Evolutionary conservation across 2,329 filamentous ascomycete species (phyloP).

Genomic region (Alternaria solani): DNA sequence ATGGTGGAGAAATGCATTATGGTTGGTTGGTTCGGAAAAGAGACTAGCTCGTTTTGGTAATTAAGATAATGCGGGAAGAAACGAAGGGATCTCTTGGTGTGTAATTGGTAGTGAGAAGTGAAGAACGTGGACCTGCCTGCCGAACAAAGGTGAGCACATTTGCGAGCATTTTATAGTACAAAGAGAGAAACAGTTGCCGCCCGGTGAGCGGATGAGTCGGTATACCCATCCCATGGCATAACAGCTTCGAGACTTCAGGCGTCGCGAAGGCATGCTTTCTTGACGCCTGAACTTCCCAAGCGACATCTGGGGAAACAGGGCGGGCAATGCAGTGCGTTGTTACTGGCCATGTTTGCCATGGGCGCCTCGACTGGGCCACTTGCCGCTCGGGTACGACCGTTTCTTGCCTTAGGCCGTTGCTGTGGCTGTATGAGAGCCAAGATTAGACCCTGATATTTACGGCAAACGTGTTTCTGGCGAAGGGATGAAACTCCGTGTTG

Average conservation of each 20-base stretch:
- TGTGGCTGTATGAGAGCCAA: conserved; percentile 43
- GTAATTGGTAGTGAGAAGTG: conserved; percentile 43
- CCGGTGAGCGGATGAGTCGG: conserved; percentile 30
- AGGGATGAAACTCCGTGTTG: conserved; percentile 45
- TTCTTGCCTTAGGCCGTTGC: conserved; percentile 30
- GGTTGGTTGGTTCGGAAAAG: conserved; percentile 37
- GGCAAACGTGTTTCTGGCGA: conserved; percentile 38
- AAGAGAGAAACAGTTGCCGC: conserved; percentile 37
- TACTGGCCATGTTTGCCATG: conserved; percentile 36
- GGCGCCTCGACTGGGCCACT: conserved; percentile 42
- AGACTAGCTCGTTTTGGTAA: conserved; percentile 46
- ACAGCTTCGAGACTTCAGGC: conserved; percentile 45
- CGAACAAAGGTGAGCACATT: conserved; percentile 40
- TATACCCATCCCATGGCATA: conserved; percentile 39
- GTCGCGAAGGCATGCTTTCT: conserved; percentile 44
- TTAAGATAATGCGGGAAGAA: conserved; percentile 24
- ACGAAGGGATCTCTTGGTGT: conserved; percentile 34
- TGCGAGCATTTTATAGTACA: conserved; percentile 48
- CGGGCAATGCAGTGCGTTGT: conserved; percentile 13
- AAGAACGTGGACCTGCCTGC: conserved; percentile 49
- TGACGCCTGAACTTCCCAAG: conserved; percentile 27
- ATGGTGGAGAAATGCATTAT: conserved; percentile 52
- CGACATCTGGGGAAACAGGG: conserved; percentile 23
- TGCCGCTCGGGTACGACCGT: conserved; percentile 18
- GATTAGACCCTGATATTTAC: conserved; percentile 17